These are phyloP conservation scores for Diaporthe vexans DNA, from an alignment of 2,329 filamentous ascomycete species.

Conservation along the genomic window DNA sequence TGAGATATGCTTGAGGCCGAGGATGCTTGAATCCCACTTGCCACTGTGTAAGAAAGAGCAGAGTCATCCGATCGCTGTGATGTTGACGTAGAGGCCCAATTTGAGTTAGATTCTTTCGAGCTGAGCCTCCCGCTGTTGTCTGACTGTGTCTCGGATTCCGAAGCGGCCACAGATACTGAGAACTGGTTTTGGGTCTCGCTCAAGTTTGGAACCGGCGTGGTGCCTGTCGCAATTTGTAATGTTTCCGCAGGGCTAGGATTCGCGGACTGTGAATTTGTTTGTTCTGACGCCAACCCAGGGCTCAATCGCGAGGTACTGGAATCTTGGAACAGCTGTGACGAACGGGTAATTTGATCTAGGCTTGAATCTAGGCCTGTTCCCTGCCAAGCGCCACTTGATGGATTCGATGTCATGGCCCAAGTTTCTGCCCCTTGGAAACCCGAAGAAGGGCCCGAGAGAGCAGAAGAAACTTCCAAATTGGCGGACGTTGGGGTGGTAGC, in stretches of 20 bases:
- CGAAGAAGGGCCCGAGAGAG: too few relatives aligned
- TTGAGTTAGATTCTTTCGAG: too few relatives aligned
- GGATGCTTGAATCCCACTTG: too few relatives aligned
- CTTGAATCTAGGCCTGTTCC: too few relatives aligned
- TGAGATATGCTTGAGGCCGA: too few relatives aligned
- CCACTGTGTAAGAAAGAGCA: too few relatives aligned
- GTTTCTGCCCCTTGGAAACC: accelerated
- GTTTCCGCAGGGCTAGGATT: background rate
- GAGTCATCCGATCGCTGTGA: too few relatives aligned
- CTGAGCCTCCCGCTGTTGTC: too few relatives aligned
- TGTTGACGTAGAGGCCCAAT: too few relatives aligned
- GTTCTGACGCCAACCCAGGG: background rate
- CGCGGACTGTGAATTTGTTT: background rate
- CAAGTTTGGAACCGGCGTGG: background rate
- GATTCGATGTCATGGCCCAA: too few relatives aligned
- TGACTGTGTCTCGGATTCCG: too few relatives aligned
- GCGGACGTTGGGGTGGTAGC: background rate
- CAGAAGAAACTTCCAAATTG: background rate
- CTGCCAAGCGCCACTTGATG: background rate
- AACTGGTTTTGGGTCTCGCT: background rate
- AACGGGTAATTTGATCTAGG: background rate
- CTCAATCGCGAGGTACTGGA: background rate
- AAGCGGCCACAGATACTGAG: background rate
- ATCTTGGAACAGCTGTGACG: background rate
- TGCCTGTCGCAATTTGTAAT: background rate